Conservation (phyloP, 1,284 basidiomycete genomes). For the Violaceomyces palustris region DNA sequence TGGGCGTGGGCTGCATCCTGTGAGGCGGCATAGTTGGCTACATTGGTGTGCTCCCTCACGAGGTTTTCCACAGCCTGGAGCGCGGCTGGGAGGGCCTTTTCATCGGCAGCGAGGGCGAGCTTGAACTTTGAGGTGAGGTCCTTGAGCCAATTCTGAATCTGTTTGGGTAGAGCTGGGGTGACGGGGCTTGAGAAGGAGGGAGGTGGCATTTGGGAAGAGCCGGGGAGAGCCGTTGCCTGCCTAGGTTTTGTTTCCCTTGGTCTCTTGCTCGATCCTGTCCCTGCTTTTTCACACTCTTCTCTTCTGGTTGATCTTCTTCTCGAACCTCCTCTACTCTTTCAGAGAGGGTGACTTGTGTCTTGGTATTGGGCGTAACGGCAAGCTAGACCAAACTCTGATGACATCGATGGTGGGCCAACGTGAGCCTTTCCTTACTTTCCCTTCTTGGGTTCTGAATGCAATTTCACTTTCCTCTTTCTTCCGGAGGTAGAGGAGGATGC, state of each 20-base stretch:
- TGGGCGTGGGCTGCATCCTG: constrained; percentile 8
- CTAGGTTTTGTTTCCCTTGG: not conserved
- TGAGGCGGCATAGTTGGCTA: constrained; percentile 14
- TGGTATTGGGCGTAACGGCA: constrained; percentile 27
- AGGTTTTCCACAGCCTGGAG: constrained; percentile 13
- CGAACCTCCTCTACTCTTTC: too few species aligned
- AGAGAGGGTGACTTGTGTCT: constrained; percentile 22
- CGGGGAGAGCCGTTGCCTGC: not conserved
- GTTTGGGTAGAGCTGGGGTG: constrained; percentile 14
- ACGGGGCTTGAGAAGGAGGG: constrained; percentile 29
- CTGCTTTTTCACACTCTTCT: too few species aligned
- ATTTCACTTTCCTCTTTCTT: too few species aligned
- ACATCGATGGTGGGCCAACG: too few species aligned
- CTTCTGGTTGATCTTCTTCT: too few species aligned
- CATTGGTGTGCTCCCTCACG: constrained; percentile 18
- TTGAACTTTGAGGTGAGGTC: constrained; percentile 17
- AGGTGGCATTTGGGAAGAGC: constrained; percentile 14
- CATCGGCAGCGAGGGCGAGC: constrained; percentile 7
- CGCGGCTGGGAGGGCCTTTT: constrained; percentile 11
- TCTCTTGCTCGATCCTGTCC: too few species aligned
- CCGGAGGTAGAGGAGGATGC: too few species aligned
- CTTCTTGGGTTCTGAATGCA: too few species aligned
- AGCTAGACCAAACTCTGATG: constrained; percentile 28
- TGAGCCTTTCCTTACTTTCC: too few species aligned
- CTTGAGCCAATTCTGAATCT: constrained; percentile 27